These are phyloP conservation scores for Coniochaeta hoffmannii DNA, from an alignment of 2,329 filamentous ascomycete species.

Conservation along the genomic window DNA sequence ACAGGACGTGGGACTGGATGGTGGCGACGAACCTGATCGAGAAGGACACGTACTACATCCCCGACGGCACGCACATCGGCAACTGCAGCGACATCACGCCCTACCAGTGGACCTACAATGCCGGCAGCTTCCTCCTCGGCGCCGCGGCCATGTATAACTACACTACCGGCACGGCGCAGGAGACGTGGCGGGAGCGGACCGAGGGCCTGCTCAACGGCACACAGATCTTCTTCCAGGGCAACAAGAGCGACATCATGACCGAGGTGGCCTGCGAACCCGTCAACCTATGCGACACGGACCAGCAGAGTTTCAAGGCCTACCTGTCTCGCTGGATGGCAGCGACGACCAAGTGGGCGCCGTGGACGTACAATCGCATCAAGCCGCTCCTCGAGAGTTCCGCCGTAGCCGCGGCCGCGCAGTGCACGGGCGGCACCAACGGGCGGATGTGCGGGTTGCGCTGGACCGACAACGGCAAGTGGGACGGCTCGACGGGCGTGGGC, in stretches of 20 bases:
- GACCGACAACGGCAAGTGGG: constrained; percentile 44
- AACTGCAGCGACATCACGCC: constrained; percentile 46
- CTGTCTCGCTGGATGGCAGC: constrained; percentile 58
- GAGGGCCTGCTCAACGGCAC: constrained; percentile 49
- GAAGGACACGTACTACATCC: constrained; percentile 43
- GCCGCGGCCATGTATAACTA: constrained; percentile 56
- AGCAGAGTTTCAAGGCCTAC: constrained; percentile 71
- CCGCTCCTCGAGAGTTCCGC: constrained; percentile 45
- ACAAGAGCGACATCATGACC: constrained; percentile 40
- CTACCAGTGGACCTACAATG: constrained; percentile 64
- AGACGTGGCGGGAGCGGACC: constrained; percentile 49
- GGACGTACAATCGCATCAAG: constrained; percentile 40
- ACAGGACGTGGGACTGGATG: constrained; percentile 63
- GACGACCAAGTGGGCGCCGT: constrained; percentile 47
- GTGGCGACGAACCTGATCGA: constrained; percentile 45
- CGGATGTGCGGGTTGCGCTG: constrained; percentile 64
- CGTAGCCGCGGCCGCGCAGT: constrained; percentile 41
- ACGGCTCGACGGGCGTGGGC: constrained; percentile 56
- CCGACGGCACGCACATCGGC: constrained; percentile 35
- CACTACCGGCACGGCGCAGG: constrained; percentile 34
- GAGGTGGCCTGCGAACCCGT: constrained; percentile 60
- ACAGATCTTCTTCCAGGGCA: constrained; percentile 55
- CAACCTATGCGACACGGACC: constrained; percentile 59
- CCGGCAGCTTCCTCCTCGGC: constrained; percentile 57
- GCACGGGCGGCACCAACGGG: constrained; percentile 46